Conservation (phyloP, 2,329 filamentous ascomycete genomes). For the Plectosphaerella plurivora region DNA sequence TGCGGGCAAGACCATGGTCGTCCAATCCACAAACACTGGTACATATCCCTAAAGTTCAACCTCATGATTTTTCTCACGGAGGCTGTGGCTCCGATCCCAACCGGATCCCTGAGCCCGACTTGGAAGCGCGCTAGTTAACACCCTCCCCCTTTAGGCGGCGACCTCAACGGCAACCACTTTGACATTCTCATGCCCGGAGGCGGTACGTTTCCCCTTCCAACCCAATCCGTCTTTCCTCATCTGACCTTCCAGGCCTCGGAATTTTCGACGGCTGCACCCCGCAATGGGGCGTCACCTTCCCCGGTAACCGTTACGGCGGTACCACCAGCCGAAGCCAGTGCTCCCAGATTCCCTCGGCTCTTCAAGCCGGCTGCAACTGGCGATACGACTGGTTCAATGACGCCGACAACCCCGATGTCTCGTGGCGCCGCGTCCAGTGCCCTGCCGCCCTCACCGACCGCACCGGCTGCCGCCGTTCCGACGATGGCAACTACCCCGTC, state of each 20-base stretch:
- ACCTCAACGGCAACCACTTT: conserved; percentile 54
- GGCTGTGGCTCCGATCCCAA: too few species aligned
- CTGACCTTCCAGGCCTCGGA: conserved; percentile 19
- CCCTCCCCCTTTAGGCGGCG: conserved; percentile 37
- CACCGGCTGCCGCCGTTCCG: conserved; percentile 26
- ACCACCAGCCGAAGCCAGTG: conserved; percentile 45
- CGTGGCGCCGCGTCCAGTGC: conserved; percentile 51
- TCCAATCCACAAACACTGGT: conserved; percentile 63
- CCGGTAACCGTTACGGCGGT: conserved; percentile 53
- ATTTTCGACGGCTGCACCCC: conserved; percentile 46
- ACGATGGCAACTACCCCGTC: conserved; percentile 1
- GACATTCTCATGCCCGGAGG: conserved; percentile 54
- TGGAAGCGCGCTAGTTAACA: background rate
- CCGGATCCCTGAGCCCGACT: too few species aligned
- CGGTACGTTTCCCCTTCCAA: conserved; percentile 27
- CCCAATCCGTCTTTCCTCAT: background rate
- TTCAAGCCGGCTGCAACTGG: conserved; percentile 56
- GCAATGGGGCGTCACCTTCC: conserved; percentile 37
- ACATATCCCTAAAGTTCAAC: background rate
- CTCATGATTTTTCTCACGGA: too few species aligned
- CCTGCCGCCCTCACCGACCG: conserved; percentile 40
- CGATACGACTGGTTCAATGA: conserved; percentile 60
- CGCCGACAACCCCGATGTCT: conserved; percentile 51
- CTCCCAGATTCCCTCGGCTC: conserved; percentile 42
- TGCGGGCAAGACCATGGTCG: conserved; percentile 57